phyloP scores from a whole-genome alignment of 805 yeast genomes.

The Hanseniaspora mollemarum region DNA sequence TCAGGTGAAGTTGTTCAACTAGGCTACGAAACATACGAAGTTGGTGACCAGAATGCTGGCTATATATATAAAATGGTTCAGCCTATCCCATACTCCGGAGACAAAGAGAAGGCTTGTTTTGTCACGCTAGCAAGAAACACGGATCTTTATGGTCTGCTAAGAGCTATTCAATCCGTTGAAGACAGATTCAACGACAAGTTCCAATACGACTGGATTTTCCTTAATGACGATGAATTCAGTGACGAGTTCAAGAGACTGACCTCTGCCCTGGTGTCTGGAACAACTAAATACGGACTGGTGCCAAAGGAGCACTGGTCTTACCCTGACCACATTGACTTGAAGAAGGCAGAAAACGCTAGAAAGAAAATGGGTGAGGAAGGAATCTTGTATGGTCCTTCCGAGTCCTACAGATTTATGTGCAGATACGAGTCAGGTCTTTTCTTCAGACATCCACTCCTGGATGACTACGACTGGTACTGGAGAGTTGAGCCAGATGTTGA shows the following conservation, averaged over 20 bases:
- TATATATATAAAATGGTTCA: conserved; percentile 13
- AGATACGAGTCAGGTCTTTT: conserved; percentile 85
- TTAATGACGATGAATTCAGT: conserved; percentile 75
- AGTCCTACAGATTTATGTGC: conserved; percentile 81
- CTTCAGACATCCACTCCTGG: conserved; percentile 62
- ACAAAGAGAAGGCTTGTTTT: conserved; percentile 61
- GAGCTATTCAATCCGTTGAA: conserved; percentile 66
- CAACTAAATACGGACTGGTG: conserved; percentile 62
- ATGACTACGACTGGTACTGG: conserved; percentile 85
- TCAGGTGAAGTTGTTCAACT: not conserved
- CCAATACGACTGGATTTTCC: conserved; percentile 89
- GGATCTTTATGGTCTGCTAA: conserved; percentile 52
- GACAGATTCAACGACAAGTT: conserved; percentile 75
- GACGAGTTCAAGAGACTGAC: conserved; percentile 70
- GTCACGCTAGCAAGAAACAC: conserved; percentile 67
- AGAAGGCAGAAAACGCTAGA: conserved; percentile 49
- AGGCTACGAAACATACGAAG: conserved; percentile 8
- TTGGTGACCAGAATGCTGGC: conserved; percentile 7
- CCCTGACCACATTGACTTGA: conserved; percentile 72
- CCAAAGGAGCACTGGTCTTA: conserved; percentile 81
- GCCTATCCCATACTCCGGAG: conserved; percentile 15
- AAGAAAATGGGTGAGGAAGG: conserved; percentile 39
- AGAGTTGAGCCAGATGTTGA: conserved; percentile 82
- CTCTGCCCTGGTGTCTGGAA: conserved; percentile 59
- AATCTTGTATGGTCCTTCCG: conserved; percentile 55